Evolutionary conservation across 2,329 filamentous ascomycete species (phyloP).

Genomic region (Sporothrix humicola): DNA sequence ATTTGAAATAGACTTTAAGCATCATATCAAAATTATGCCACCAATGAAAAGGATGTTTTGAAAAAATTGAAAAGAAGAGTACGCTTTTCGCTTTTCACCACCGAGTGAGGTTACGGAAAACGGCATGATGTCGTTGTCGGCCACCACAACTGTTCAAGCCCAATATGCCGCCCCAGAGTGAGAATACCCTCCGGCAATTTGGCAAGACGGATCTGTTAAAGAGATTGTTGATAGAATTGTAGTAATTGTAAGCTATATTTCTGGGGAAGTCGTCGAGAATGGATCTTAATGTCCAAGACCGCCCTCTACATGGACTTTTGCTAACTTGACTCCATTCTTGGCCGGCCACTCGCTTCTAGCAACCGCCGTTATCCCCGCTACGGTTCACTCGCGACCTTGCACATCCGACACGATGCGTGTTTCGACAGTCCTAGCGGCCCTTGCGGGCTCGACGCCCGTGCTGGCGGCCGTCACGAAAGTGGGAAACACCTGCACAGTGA

Average conservation of each 20-base stretch:
- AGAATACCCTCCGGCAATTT: not conserved
- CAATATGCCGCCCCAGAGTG: not conserved
- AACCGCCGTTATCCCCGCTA: not conserved
- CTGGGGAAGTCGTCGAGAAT: not conserved
- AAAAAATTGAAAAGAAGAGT: not conserved
- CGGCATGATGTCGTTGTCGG: not conserved
- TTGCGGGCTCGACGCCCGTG: not conserved
- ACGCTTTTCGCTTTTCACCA: not conserved
- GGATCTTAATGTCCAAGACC: not conserved
- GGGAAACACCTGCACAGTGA: constrained; percentile 13
- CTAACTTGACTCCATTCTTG: not conserved
- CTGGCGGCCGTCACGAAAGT: not conserved
- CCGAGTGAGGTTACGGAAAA: too few relatives aligned
- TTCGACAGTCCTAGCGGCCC: not conserved
- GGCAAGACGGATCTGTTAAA: not conserved
- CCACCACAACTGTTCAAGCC: not conserved
- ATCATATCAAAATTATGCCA: not conserved
- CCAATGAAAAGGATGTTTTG: not conserved
- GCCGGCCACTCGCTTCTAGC: not conserved
- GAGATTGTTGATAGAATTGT: not conserved
- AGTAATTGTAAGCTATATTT: not conserved
- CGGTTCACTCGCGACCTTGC: too few relatives aligned
- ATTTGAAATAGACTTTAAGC: too few relatives aligned
- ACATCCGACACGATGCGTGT: not conserved
- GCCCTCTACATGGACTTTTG: not conserved